Base-by-base conservation (phyloP, 805 yeast species). In the Yamadazyma laniorum region DNA sequence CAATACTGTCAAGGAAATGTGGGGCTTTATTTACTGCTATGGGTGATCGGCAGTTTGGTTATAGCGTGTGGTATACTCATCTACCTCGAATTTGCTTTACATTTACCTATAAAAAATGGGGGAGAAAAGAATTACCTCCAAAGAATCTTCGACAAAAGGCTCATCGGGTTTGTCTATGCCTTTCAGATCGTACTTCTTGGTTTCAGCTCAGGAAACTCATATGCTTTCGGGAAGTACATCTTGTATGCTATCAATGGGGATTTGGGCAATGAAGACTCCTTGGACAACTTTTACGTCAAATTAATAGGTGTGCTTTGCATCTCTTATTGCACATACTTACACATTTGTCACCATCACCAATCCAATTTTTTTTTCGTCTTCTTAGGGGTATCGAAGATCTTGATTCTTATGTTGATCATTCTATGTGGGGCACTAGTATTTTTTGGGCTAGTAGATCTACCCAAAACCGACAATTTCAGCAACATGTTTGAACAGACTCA, bases 161-260 rank as follows among this genome's bases (percentile, higher is more conserved):
- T 67, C 17, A 51, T 53, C 25, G 71, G 72, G 3, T 63, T 68
- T 37, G 47, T 63, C 3, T 67, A 67, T 43, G 74, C 82, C 3
- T 71, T 78, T 31, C 72, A 70, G 35, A 70, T 76, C 41, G 78
- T 80, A n/a, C 46, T 79, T 17, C 57, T 80, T 11, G 81, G 83
- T 2, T 77, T 78, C 52, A 74, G 82, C 39, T 74, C 83, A 5
- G 81, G 82, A 2, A 80, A 80, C 49, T 66, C 80, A 18, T 79
- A 73, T 51, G 85, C 85, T 0, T 79, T 80, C 56, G 86, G 86
- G 3, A 70, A 76, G 40, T 80, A 80, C 51, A 51, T 79, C 5
- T 65, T 77, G 43, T 67, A 47, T 42, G 65, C 71, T 3, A 37
- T 58, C 18, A 58, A 59, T 23, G 59, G 58, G 19, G 49, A 53